Conservation (phyloP, 2,329 filamentous ascomycete genomes). For the Phialocephala sp. region DNA sequence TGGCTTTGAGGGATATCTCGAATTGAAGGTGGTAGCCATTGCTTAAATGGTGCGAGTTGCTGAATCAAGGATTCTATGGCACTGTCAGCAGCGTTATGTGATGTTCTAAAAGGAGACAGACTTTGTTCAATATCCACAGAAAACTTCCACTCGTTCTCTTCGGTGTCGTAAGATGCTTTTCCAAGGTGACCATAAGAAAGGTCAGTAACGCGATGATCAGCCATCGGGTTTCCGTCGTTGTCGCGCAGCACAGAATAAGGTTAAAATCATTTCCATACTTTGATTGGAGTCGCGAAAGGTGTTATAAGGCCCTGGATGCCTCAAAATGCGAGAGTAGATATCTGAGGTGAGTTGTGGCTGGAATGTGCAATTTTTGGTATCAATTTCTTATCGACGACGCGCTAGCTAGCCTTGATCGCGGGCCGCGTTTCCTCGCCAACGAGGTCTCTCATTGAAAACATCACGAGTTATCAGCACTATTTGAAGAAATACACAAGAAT, state of each 20-base stretch:
- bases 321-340: not conserved
- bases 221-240: constrained; percentile 51
- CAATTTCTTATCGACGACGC: constrained; percentile 15
- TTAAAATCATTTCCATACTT: constrained; percentile 35
- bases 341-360: not conserved
- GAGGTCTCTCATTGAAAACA: constrained; percentile 13
- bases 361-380: constrained; percentile 8
- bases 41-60: constrained; percentile 37
- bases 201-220: constrained; percentile 53
- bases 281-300: not conserved
- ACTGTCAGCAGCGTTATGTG: constrained; percentile 22
- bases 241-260: constrained; percentile 21
- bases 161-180: constrained; percentile 50
- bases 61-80: constrained; percentile 32
- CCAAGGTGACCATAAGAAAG: constrained; percentile 61
- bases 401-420: constrained; percentile 10
- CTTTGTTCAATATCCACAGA: constrained; percentile 32
- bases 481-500: constrained; percentile 3
- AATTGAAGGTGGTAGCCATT: constrained; percentile 36
- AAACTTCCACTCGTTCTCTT: constrained; percentile 42
- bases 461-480: not conserved
- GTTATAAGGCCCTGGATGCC: not conserved
- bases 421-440: constrained; percentile 25
- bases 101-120: constrained; percentile 11
- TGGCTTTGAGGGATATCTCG: constrained; percentile 22